Conservation (phyloP, 805 yeast genomes). For the Candida loeiensis region DNA sequence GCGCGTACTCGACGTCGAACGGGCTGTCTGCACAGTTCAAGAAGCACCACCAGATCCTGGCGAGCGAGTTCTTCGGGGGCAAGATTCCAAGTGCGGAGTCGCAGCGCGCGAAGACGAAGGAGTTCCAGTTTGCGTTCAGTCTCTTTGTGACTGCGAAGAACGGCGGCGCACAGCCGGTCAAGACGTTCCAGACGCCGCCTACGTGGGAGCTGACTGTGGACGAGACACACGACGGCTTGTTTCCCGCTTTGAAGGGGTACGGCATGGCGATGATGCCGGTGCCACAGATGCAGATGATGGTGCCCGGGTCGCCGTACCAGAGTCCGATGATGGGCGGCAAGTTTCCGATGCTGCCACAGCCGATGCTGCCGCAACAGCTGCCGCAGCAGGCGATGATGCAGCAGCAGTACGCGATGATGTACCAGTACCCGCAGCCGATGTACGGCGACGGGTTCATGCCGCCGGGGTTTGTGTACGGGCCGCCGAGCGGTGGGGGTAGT, state of each 20-base stretch:
- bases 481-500: conserved; percentile 15
- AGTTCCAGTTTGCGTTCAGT: conserved; percentile 46
- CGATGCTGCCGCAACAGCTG: conserved; percentile 13
- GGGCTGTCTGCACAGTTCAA: conserved; percentile 18
- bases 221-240: conserved; percentile 50
- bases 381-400: conserved; percentile 19
- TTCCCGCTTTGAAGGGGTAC: conserved; percentile 34
- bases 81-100: conserved; percentile 37
- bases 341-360: conserved; percentile 31
- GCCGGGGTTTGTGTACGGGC: conserved; percentile 32
- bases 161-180: conserved; percentile 28
- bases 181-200: conserved; percentile 70
- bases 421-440: conserved; percentile 33
- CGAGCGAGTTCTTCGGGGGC: conserved; percentile 43
- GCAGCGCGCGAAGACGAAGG: conserved; percentile 32
- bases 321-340: conserved; percentile 29
- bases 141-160: conserved; percentile 45
- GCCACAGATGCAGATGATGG: conserved; percentile 15
- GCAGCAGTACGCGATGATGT: conserved; percentile 38
- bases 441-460: conserved; percentile 31
- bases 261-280: conserved; percentile 6
- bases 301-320: conserved; percentile 23
- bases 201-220: conserved; percentile 67
- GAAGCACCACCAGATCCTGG: conserved; percentile 36
- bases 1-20: conserved; percentile 20